A percentile compares a stretch with the other conserved stretches of the same genome.
phyloP scores from a whole-genome alignment of 2,329 filamentous ascomycete species.

The Leptographium wingfieldii region DNA sequence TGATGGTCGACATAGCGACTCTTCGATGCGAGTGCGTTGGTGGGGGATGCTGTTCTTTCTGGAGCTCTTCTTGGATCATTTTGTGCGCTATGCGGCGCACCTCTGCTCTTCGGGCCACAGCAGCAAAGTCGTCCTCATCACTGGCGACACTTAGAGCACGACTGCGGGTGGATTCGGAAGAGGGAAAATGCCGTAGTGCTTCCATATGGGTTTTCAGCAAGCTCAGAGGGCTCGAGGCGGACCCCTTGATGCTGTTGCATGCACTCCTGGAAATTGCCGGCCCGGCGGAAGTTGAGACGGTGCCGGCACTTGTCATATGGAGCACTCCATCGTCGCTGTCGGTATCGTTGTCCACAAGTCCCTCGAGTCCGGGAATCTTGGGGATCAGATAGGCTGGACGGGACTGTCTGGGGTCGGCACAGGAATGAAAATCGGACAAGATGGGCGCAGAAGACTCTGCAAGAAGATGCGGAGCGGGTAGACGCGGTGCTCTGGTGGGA shows the following conservation, averaged over 20 bases:
- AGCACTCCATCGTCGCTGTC: slow-evolving; percentile 25
- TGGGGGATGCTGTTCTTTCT: slow-evolving; percentile 25
- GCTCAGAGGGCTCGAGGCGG: slow-evolving; percentile 24
- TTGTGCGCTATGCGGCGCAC: slow-evolving; percentile 41
- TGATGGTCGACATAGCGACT: slow-evolving; percentile 12
- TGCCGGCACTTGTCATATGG: not conserved
- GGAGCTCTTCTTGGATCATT: slow-evolving; percentile 45
- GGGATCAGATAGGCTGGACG: not conserved
- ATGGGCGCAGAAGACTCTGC: not conserved
- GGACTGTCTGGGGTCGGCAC: not conserved
- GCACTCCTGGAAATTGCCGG: not conserved
- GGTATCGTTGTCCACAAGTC: slow-evolving; percentile 24
- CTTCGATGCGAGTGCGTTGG: slow-evolving; percentile 3
- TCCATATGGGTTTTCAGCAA: slow-evolving; percentile 31
- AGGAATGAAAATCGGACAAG: not conserved
- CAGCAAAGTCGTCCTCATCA: slow-evolving; percentile 34
- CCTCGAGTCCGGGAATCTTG: slow-evolving; percentile 8
- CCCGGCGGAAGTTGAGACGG: slow-evolving; percentile 3
- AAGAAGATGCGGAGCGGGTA: not conserved
- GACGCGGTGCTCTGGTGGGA: not conserved
- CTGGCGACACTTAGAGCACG: slow-evolving; percentile 29
- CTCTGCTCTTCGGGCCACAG: slow-evolving; percentile 39
- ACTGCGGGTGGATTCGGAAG: slow-evolving; percentile 29
- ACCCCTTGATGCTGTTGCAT: slow-evolving; percentile 14
- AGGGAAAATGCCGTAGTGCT: slow-evolving; percentile 33